Percentiles rank a stretch among this genome's conserved stretches.
phyloP scores from a whole-genome alignment of 75 land plant species.

The Pinus albicaulis region DNA sequence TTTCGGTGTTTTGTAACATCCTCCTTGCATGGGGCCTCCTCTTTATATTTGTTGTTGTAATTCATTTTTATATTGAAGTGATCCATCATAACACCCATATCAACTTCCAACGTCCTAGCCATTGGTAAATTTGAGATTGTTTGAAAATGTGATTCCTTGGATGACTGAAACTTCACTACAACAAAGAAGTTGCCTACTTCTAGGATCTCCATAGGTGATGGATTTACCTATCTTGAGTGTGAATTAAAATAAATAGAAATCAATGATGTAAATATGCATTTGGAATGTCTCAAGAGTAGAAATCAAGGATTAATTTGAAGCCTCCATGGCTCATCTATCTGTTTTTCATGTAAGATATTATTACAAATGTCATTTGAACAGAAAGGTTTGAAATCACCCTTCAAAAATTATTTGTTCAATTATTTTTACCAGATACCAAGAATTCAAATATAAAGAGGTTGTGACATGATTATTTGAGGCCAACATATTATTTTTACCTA shows the following conservation, averaged over 20 bases:
- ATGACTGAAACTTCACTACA: constrained; percentile 24
- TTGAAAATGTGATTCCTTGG: background rate
- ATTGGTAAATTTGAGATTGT: constrained; percentile 14
- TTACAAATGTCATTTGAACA: too few species aligned
- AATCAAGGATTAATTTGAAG: too few species aligned
- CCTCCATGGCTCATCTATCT: too few species aligned
- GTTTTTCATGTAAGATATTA: too few species aligned
- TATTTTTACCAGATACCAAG: too few species aligned
- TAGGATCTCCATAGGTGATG: constrained; percentile 30
- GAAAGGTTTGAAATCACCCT: too few species aligned
- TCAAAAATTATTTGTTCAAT: too few species aligned
- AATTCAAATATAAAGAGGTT: too few species aligned
- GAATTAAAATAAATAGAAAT: constrained; percentile 5
- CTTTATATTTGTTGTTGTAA: constrained; percentile 10
- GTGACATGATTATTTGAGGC: too few species aligned
- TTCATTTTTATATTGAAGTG: constrained; percentile 14
- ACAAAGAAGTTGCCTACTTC: constrained; percentile 39
- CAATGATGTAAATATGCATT: background rate
- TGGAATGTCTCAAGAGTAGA: too few species aligned
- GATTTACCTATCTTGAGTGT: constrained; percentile 33
- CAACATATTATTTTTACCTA: too few species aligned
- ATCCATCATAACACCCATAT: constrained; percentile 42
- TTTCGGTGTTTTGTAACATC: background rate
- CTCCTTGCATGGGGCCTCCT: background rate
- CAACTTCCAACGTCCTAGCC: constrained; percentile 23